A percentile compares a stretch with the other conserved stretches of the same genome.
Conservation (phyloP, 2,329 filamentous ascomycete species). For the Colletotrichum ledebouriae region DNA sequence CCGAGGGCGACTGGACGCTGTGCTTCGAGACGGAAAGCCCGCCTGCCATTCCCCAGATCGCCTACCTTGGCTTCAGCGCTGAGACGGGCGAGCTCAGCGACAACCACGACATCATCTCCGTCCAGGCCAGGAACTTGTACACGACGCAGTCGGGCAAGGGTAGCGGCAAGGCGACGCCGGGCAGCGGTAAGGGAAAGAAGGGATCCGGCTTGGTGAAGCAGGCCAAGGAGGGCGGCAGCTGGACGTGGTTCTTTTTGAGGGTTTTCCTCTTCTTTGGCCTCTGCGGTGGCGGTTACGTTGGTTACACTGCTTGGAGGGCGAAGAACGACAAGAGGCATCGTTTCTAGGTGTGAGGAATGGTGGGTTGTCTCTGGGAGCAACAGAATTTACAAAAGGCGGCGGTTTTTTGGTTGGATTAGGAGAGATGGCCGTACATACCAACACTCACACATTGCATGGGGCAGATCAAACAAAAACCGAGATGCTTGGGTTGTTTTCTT, state of each 20-base stretch:
- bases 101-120: constrained; percentile 95
- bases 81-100: constrained; percentile 97
- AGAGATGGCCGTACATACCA: constrained; percentile 36
- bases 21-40: constrained; percentile 84
- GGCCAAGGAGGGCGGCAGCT: constrained; percentile 63
- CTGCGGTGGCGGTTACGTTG: constrained; percentile 82
- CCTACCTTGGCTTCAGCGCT: constrained; percentile 82
- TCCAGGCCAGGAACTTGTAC: constrained; percentile 91
- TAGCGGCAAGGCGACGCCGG: constrained; percentile 49
- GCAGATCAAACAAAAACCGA: constrained; percentile 24
- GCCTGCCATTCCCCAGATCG: constrained; percentile 82
- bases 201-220: constrained; percentile 55
- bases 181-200: constrained; percentile 45
- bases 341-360: constrained; percentile 57
- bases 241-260: constrained; percentile 81
- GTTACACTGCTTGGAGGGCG: constrained; percentile 85
- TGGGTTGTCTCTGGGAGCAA: constrained; percentile 1
- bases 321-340: constrained; percentile 71
- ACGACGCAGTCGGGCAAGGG: constrained; percentile 60
- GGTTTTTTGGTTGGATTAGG: constrained; percentile 18
- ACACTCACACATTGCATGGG: constrained; percentile 37
- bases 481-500: constrained; percentile 12
- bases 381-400: not conserved
- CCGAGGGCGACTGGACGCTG: constrained; percentile 85
- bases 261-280: constrained; percentile 80